Base-by-base conservation (phyloP, 2,329 filamentous ascomycete species). In the Juglanconis oblonga region DNA sequence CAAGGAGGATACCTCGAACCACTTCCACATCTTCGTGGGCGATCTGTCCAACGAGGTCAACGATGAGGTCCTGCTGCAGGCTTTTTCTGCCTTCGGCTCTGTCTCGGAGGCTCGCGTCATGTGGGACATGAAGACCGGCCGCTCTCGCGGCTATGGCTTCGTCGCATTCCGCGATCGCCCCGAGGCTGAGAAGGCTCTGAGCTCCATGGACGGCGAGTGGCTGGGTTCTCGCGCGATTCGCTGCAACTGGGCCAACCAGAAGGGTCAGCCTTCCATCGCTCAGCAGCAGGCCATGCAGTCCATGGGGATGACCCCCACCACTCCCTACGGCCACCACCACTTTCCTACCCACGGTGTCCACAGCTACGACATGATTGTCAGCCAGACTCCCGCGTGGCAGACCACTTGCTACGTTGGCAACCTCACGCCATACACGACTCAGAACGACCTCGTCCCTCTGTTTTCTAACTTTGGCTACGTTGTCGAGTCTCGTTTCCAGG, bases 71-170 rank as follows among this genome's bases (percentile, higher is more conserved):
- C 83, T 99, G 29, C 81, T 90, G 14, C 93, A 97, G 76, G 95
- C 95, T 11, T 99, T 99, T 77, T 96, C 92, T 52, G 92, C 92
- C 49, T 99, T 98, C 74, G 95, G 95, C 45, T 91, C 88, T 11
- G 93, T 99, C 52, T 99, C 95, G 3, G 95, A 99, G 77, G 95
- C 95, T 62, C 92, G 95, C 70, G 95, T 99, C 65, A 99, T 99
- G 95, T 99, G 95, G 95, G 95, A 99, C 75, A 99, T 99, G 95
- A 99, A 99, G 84, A 99, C 95, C 40, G 95, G 95, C 67, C 89
- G 95, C 65, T 98, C 95, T 67, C 91, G 95, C 73, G 95, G 95
- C 62, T 99, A 99, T 72, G 95, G 95, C 11, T 99, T 99, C 72
- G 94, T 98, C 67, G 95, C 95, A 53, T 99, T 96, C 84, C 90